Base-by-base conservation (phyloP, 2,329 filamentous ascomycete species). In the Aspergillus texensis region DNA sequence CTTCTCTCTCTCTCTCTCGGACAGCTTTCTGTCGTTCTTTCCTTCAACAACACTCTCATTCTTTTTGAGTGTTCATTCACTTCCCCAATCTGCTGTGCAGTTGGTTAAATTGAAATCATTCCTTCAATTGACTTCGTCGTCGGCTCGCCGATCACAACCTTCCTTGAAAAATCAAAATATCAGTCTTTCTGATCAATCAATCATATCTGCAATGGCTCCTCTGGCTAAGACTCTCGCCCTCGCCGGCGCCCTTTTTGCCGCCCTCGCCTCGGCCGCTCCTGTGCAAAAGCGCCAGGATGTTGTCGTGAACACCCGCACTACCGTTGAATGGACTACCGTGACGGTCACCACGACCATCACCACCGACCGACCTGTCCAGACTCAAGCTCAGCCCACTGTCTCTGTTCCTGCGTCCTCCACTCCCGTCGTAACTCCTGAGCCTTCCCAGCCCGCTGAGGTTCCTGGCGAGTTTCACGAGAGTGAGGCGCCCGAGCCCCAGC, bases 301-400 rank as follows among this genome's bases (percentile, higher is more conserved):
- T 30, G 72, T 84, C 43, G 81, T 83, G 60, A 84, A 79, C 76
- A 86, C 83, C 32, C 78, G 83, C 55, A 80, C 77, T 43, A 78
- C 81, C 26, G 74, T 80, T 58, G 81, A 80, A 60, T 79, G 81
- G 69, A 81, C 82, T 60, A 86, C 83, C 48, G 74, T 86, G 57
- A 75, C 79, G 58, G 75, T 82, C 62, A 82, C 81, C 63, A 80
- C 78, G 66, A 84, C 82, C 63, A 65, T 86, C 73, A 84, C 79
- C 71, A 62, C 72, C 59, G 62, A 74, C 65, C 71, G 72, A 66
- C 59, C 73, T 54, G 62, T 68, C 46, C 54, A 66, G 45, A 63
- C 61, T 57, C 57, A 69, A 11, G 68, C 72, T 45, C 70, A 66
- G 60, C 55, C 62, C 58, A 43, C 57, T 48, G 63, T 70, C 14